A percentile compares a stretch with the other conserved stretches of the same genome.
Conservation (phyloP, 768 basidiomycete species). For the Boletus edulis region DNA sequence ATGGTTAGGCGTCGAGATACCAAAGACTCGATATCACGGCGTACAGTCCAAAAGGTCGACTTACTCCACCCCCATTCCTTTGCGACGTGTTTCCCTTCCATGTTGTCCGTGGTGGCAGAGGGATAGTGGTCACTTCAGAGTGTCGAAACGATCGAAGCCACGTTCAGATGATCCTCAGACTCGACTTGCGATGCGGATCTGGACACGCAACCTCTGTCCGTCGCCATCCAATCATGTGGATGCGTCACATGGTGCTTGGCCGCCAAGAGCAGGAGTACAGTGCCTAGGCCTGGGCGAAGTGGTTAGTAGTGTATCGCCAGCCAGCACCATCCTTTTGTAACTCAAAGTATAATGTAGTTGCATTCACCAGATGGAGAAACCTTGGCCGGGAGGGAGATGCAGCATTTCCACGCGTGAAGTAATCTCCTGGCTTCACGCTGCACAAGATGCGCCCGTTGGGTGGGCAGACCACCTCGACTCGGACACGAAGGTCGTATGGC, state of each 20-base stretch:
- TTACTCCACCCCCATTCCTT: background rate
- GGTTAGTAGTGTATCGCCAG: background rate
- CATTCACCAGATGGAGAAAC: conserved; percentile 60
- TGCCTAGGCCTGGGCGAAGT: conserved; percentile 34
- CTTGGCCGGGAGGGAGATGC: conserved; percentile 56
- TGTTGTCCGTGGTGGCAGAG: conserved; percentile 20
- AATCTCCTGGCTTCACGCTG: conserved; percentile 61
- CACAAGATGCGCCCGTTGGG: conserved; percentile 56
- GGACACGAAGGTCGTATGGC: conserved; percentile 64
- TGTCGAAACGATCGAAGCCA: conserved; percentile 53
- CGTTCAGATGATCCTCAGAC: conserved; percentile 48
- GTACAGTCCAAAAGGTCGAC: too few relatives aligned
- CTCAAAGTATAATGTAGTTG: background rate
- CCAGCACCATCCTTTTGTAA: too few relatives aligned
- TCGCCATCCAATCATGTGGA: conserved; percentile 65
- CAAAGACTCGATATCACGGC: too few relatives aligned
- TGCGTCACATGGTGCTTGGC: conserved; percentile 61
- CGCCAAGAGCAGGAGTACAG: conserved; percentile 63
- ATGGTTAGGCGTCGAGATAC: too few relatives aligned
- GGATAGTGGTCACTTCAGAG: conserved; percentile 51
- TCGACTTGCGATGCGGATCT: conserved; percentile 61
- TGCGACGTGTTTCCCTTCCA: background rate
- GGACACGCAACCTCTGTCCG: conserved; percentile 67
- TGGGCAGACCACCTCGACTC: conserved; percentile 60
- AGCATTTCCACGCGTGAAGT: conserved; percentile 66